phyloP scores from a whole-genome alignment of 257 asterid species.

The Orobanche coerulescens region DNA sequence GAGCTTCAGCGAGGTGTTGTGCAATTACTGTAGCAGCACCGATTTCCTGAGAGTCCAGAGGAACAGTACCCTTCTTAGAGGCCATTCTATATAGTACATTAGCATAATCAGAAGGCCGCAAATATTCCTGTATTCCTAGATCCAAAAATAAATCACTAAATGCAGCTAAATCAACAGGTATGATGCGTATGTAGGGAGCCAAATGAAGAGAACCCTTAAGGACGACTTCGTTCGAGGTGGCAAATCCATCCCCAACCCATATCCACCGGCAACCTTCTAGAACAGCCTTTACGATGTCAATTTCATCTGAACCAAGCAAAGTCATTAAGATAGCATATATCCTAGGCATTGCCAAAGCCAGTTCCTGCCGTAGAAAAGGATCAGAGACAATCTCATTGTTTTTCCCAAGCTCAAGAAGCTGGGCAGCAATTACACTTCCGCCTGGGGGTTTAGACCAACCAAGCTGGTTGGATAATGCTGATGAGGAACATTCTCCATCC shows the following conservation, averaged over 20 bases:
- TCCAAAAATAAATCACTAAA: constrained; percentile 82
- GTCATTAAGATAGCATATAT: constrained; percentile 65
- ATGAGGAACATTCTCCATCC: constrained; percentile 90
- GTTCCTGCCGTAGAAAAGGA: constrained; percentile 68
- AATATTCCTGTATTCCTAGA: constrained; percentile 68
- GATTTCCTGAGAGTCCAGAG: constrained; percentile 74
- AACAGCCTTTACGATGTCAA: constrained; percentile 85
- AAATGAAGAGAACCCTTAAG: constrained; percentile 92
- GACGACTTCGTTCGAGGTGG: constrained; percentile 82
- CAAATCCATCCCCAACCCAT: constrained; percentile 99
- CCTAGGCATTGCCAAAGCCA: constrained; percentile 92
- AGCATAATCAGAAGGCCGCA: constrained; percentile 77
- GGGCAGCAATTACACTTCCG: constrained; percentile 93
- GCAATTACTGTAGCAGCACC: constrained; percentile 81
- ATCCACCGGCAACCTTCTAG: constrained; percentile 93
- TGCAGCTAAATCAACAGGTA: constrained; percentile 86
- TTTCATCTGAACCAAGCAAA: constrained; percentile 75
- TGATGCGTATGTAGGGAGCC: constrained; percentile 90
- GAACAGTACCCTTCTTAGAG: constrained; percentile 50
- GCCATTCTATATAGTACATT: constrained; percentile 73
- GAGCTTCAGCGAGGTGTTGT: constrained; percentile 85
- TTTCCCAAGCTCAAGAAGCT: constrained; percentile 96
- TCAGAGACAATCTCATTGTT: constrained; percentile 75
- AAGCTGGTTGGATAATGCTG: constrained; percentile 68
- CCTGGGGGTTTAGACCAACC: constrained; percentile 95